phyloP scores from a whole-genome alignment of 129 eudicot genomes.

The Helianthus tuberosus region DNA sequence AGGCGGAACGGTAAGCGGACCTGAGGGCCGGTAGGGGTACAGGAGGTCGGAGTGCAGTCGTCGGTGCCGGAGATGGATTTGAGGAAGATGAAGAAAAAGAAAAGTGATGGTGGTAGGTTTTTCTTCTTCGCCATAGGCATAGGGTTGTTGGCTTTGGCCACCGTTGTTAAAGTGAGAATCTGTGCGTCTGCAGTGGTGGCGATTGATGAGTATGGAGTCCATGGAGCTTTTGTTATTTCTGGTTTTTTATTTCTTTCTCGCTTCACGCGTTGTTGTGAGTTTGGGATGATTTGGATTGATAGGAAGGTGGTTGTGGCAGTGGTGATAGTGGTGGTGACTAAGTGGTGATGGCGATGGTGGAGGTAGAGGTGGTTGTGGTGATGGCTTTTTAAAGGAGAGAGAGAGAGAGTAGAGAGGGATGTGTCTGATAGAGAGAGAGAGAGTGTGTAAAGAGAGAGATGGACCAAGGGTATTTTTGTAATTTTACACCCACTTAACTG shows the following conservation, averaged over 20 bases:
- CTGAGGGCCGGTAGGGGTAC: constrained; percentile 43
- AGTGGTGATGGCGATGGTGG: too few species aligned
- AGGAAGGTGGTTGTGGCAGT: too few species aligned
- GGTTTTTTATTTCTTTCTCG: neutral
- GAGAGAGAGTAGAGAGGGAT: too few species aligned
- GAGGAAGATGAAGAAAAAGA: constrained; percentile 21
- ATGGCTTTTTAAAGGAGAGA: too few species aligned
- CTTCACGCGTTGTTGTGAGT: too few species aligned
- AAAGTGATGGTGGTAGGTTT: neutral
- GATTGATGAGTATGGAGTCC: constrained; percentile 28
- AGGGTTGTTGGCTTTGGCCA: constrained; percentile 24
- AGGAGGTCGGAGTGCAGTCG: constrained; percentile 42
- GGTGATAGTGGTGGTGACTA: too few species aligned
- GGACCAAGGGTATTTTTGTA: too few species aligned
- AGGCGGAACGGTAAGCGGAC: constrained; percentile 79
- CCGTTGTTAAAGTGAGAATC: constrained; percentile 27
- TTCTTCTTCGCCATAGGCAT: constrained; percentile 18
- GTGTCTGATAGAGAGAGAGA: too few species aligned
- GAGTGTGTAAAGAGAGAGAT: too few species aligned
- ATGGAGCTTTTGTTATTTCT: constrained; percentile 10
- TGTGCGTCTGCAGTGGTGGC: constrained; percentile 33
- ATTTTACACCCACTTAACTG: too few species aligned
- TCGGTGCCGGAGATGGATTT: constrained; percentile 25
- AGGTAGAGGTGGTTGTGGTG: too few species aligned
- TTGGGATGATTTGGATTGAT: too few species aligned